A percentile compares a stretch with the other conserved stretches of the same genome.
These are phyloP conservation scores for Cutaneotrichosporon daszewskae DNA, from an alignment of 1,284 basidiomycete species.

Conservation along the genomic window DNA sequence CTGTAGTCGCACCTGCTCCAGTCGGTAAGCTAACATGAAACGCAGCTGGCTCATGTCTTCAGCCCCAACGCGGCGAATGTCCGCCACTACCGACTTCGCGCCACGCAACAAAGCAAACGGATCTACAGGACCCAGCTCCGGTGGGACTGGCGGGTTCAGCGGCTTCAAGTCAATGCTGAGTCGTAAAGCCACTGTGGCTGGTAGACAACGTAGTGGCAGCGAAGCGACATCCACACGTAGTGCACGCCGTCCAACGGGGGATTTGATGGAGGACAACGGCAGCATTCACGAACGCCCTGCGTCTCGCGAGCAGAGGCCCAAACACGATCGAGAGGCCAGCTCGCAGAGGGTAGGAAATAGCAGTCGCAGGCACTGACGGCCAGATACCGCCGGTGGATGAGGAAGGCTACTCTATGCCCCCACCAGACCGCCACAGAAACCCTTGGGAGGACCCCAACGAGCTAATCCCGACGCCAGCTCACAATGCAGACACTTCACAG, in stretches of 20 bases:
- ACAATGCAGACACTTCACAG: slow-evolving; percentile 4
- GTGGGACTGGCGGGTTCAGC: slow-evolving; percentile 33
- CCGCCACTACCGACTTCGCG: slow-evolving; percentile 25
- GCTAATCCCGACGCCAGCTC: slow-evolving; percentile 15
- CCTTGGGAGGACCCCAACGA: slow-evolving; percentile 49
- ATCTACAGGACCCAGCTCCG: too few species aligned
- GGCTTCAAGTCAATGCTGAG: slow-evolving; percentile 48
- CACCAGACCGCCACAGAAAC: slow-evolving; percentile 49
- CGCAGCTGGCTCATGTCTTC: too few species aligned
- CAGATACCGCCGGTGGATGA: slow-evolving; percentile 46
- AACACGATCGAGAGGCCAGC: too few species aligned
- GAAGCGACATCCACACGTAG: slow-evolving; percentile 22
- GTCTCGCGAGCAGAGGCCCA: too few species aligned
- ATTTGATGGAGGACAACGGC: too few species aligned
- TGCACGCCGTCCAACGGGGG: slow-evolving; percentile 12
- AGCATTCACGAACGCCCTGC: too few species aligned
- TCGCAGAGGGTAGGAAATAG: too few species aligned
- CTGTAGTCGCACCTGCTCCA: too few species aligned
- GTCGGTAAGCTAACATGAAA: too few species aligned
- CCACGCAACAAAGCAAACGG: slow-evolving; percentile 27
- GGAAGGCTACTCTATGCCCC: slow-evolving; percentile 54
- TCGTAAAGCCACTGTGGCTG: slow-evolving; percentile 33
- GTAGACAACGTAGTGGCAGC: slow-evolving; percentile 25
- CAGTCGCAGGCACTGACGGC: not conserved
- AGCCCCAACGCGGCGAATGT: slow-evolving; percentile 7